Conservation (phyloP, 495 filamentous ascomycete species). For the Margaritispora aquatica region DNA sequence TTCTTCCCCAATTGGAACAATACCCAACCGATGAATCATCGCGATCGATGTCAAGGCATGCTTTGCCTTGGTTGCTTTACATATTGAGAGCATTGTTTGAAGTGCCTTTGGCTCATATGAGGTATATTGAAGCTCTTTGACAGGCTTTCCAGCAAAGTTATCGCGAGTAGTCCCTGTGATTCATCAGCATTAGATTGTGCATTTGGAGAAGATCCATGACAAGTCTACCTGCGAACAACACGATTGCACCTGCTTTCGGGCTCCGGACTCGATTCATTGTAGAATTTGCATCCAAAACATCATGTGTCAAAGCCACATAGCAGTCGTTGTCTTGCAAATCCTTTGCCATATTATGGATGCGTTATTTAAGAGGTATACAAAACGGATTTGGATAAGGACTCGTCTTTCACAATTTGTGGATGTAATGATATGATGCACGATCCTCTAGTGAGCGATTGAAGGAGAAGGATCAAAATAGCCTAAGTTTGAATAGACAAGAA, state of each 20-base stretch:
- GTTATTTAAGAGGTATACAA: too few species aligned
- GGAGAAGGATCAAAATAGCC: too few species aligned
- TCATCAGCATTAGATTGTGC: conserved; percentile 1
- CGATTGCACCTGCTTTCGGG: conserved; percentile 79
- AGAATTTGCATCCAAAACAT: conserved; percentile 49
- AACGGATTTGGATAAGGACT: too few species aligned
- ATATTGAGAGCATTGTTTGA: conserved; percentile 67
- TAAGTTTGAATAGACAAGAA: too few species aligned
- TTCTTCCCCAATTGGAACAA: conserved; percentile 82
- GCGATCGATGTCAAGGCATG: conserved; percentile 63
- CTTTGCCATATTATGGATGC: conserved; percentile 19
- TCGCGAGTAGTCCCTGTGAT: conserved; percentile 74
- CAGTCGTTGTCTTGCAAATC: conserved; percentile 31
- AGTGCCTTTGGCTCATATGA: conserved; percentile 75
- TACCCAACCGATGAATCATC: conserved; percentile 82
- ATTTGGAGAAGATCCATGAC: too few species aligned
- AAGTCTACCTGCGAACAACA: conserved; percentile 79
- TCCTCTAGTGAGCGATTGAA: too few species aligned
- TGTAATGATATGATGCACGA: too few species aligned
- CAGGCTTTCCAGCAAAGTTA: conserved; percentile 67
- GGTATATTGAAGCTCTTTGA: conserved; percentile 73
- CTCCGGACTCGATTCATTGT: conserved; percentile 65
- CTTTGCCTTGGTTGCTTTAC: conserved; percentile 44
- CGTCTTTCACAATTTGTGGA: too few species aligned
- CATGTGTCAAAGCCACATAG: conserved; percentile 59